Evolutionary conservation across 306 rosid species (phyloP).

Genomic region (Lotus japonicus): DNA sequence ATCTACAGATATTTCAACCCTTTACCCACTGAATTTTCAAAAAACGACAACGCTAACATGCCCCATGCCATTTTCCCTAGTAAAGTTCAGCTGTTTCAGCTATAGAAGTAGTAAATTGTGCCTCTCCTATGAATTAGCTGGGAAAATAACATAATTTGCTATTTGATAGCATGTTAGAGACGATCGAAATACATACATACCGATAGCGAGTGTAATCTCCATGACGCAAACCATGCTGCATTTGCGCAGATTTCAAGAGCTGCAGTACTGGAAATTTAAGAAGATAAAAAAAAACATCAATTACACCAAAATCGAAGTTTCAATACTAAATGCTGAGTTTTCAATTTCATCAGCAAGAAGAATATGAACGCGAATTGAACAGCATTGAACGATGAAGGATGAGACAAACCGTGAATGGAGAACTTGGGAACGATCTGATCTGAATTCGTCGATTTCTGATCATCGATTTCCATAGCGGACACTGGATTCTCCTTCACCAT

Average conservation of each 20-base stretch:
- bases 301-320: background rate
- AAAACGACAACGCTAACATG: too few relatives aligned
- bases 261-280: constrained; percentile 53
- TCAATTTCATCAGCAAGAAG: background rate
- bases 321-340: background rate
- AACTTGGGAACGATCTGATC: constrained; percentile 69
- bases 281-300: background rate
- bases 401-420: constrained; percentile 61
- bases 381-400: background rate
- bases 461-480: constrained; percentile 76
- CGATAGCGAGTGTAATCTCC: constrained; percentile 94
- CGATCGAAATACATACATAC: constrained; percentile 25
- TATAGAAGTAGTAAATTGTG: background rate
- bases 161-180: background rate
- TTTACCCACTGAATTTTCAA: too few relatives aligned
- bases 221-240: constrained; percentile 94
- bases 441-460: constrained; percentile 36
- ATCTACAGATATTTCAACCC: background rate
- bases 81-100: too few relatives aligned
- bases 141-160: background rate
- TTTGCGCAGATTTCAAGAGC: constrained; percentile 90
- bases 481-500: constrained; percentile 52
- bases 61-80: too few relatives aligned
- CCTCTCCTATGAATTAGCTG: background rate
- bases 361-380: background rate